Evolutionary conservation across 768 basidiomycete genomes (phyloP), one percentile per base, ranked within the genome.

Genomic region (Psilocybe azurescens): DNA sequence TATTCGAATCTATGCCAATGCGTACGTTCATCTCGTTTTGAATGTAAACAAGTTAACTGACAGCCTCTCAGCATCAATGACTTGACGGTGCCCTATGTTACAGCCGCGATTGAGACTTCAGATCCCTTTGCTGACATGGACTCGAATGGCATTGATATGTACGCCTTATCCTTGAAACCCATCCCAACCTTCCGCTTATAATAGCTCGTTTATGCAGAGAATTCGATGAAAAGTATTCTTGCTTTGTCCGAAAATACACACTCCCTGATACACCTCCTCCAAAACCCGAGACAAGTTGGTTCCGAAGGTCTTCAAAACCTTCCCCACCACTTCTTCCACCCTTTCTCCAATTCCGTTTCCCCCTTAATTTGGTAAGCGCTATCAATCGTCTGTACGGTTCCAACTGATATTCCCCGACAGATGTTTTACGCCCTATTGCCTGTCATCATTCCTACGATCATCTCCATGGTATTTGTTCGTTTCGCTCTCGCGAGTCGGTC

Each of bases 1-100:
- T 52, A 81, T 94, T 53, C 78, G 86, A 54, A 84, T 96, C 54
- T 96, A 92, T 63, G 95, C 93, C 2, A 96, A 95, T 74, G 83
- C 88, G 86, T 90, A 63, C 67, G 88, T 77, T 58, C 14, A n/a
- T 39, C 8, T 33, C 10, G 48, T 30, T 33, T 41, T 33, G 9
- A 24, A 51, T 5, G n/a, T 64, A 18, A 64, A 55, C 5, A 48
- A 44, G 28, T 41, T 16, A 13, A 20, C 46, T 52, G 57, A 57
- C 24, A 44, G 13, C 41, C 32, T 46, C 47, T 54, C 20, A 90
- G 89, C 2, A 73, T 93, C 14, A 87, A 89, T 67, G 94, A 96
- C 67, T 59, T 77, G 2, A 94, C 94, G 0, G 94, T 97, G 2
- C 92, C 95, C 0, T 96, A 91, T 69, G 76, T 90, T 14, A 94